These are phyloP conservation scores for Ascochyta rabiei DNA, from an alignment of 2,329 filamentous ascomycete genomes.

Conservation along the genomic window DNA sequence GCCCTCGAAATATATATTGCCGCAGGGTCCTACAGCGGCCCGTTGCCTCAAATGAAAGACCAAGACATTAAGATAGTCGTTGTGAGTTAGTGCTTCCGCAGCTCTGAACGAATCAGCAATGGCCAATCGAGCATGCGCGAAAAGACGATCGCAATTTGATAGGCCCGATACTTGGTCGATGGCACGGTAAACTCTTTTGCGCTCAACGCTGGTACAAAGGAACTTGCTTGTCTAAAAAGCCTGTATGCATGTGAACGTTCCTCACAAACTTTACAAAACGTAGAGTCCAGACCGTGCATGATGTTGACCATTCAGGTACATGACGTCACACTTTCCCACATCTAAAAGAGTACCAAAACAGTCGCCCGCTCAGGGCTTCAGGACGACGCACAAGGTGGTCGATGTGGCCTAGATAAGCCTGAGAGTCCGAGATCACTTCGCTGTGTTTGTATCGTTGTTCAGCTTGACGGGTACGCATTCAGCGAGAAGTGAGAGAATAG, in stretches of 20 bases:
- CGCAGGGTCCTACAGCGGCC: not conserved
- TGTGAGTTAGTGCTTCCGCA: conserved; percentile 6
- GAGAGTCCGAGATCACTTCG: too few species aligned
- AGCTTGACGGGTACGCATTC: too few species aligned
- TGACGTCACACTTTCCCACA: too few species aligned
- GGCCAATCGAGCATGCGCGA: conserved; percentile 3
- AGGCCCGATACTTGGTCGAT: not conserved
- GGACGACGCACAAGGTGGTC: too few species aligned
- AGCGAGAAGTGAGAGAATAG: not conserved
- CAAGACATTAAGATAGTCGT: conserved; percentile 3
- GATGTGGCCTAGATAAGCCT: too few species aligned
- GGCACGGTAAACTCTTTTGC: not conserved
- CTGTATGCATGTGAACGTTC: too few species aligned
- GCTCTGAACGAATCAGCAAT: conserved; percentile 3
- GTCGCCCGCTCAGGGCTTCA: too few species aligned
- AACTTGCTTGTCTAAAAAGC: not conserved
- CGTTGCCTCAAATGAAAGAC: conserved; percentile 3
- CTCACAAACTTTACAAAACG: too few species aligned
- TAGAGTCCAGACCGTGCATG: too few species aligned
- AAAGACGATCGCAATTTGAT: conserved; percentile 1
- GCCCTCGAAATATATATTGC: conserved; percentile 3
- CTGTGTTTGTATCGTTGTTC: too few species aligned
- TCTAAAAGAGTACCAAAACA: not conserved
- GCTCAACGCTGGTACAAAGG: not conserved
- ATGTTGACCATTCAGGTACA: too few species aligned